Evolutionary conservation across 1,139 yeast species (phyloP).

Genomic region (Blastobotrys capitulatus): DNA sequence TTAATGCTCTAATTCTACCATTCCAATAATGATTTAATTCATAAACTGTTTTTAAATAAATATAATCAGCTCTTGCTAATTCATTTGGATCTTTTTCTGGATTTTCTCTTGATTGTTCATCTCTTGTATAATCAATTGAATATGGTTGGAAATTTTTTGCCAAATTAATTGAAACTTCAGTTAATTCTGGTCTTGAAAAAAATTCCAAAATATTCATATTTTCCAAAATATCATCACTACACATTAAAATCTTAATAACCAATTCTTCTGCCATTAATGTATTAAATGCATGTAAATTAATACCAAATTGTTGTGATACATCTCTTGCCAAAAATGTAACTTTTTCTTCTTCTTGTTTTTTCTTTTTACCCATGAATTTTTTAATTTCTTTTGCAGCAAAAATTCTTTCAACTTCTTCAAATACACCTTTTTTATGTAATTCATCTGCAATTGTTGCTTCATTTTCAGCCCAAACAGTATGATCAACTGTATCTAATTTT

Average conservation of each 20-base stretch:
- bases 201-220: conserved; percentile 77
- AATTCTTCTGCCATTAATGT: conserved; percentile 56
- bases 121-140: conserved; percentile 45
- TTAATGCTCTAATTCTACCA: conserved; percentile 72
- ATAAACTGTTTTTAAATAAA: conserved; percentile 71
- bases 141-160: conserved; percentile 70
- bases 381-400: conserved; percentile 61
- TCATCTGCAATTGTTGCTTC: conserved; percentile 47
- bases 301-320: conserved; percentile 85
- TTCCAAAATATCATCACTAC: conserved; percentile 64
- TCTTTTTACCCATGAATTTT: conserved; percentile 32
- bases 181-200: conserved; percentile 64
- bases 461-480: conserved; percentile 72
- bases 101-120: conserved; percentile 24
- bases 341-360: conserved; percentile 40
- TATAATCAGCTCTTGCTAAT: conserved; percentile 74
- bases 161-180: conserved; percentile 63
- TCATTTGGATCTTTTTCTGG: conserved; percentile 58
- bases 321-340: conserved; percentile 70
- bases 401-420: conserved; percentile 70
- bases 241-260: conserved; percentile 58
- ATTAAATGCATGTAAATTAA: conserved; percentile 79
- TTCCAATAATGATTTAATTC: conserved; percentile 82
- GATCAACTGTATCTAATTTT: conserved; percentile 55
- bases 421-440: conserved; percentile 63